Base-by-base conservation (phyloP, 768 basidiomycete species). In the Tricholoma saponaceum region DNA sequence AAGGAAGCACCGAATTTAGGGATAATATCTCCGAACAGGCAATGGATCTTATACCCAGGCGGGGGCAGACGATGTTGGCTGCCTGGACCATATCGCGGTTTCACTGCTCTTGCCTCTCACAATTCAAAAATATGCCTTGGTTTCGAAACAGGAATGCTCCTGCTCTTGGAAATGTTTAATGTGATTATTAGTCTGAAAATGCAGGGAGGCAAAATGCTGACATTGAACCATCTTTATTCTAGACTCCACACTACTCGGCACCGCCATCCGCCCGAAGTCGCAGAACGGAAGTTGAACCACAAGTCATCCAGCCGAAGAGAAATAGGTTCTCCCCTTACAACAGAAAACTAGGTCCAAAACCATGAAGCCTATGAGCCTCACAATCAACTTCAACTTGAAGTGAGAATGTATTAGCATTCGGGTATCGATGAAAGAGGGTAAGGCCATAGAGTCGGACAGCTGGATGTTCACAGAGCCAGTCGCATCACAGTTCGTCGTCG, bases 401-500 rank as follows among this genome's bases (percentile, higher is more conserved):
- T 41, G n/a, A 7, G 4, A 41, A 41, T 18, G 18, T 18, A 41
- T 41, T 41, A 41, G 18, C n/a, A 41, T 18, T 41, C 39, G n/a
- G 39, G 39, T 41, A 37, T 37, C 35, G 14, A 4, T 37, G 35
- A 37, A 37, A 37, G 1, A 0, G 16, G 35, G 39, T 32, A 32
- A 32, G 39, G 13, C 5, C 9, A 41, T 5, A 10, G 39, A 18
- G 39, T 18, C 39, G 6, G n/a, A 41, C 39, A 41, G 39, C 39
- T 18, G 18, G 18, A 20, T 41, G 39, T 41, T 8, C 39, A 20
- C 8, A 25, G 12, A 20, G 5, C 23, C 44, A 25, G 7, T 23
- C 6, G 4, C 26, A 28, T 62, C 65, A 67, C 5, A 63, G 54
- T 47, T 70, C 72, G 55, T 85, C 87, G 43, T 86, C 83, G 46